Evolutionary conservation across 345 rosid genomes (phyloP), one percentile per base, ranked within the genome.

Genomic region (Ricinus communis): DNA sequence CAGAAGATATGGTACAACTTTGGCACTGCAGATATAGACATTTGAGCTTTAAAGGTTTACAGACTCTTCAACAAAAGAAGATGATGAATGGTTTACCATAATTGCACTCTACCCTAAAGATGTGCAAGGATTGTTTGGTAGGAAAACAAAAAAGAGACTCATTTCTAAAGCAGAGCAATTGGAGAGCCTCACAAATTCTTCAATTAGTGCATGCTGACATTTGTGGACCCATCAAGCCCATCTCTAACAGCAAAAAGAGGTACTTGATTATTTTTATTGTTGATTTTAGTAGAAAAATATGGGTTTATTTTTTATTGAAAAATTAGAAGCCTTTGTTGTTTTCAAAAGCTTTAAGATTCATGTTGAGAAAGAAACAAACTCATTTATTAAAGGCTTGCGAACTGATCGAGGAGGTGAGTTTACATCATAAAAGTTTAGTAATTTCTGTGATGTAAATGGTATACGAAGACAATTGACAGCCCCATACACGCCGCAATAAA

Each of bases 21-120:
- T 31, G 45, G 65, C 65, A 60, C 13, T 60, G 36, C 24, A 31
- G 65, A 36, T 60, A 60, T 60, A 45, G 25, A 19, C 46, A 60
- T n/a, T 60, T 60, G 46, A 60, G 65, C 13, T 36, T 31, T 36
- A 60, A 16, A 31, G 46, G 43, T 7, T 36, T 60, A 36, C 31
- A 36, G 12, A 60, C 41, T 19, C 65, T 60, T 18, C 46, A 60
- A 5, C 46, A 60, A 33, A 60, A 60, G 46, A 9, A 16, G 25
- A 60, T 60, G 46, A 45, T 33, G 24, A 4, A 60, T 60, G 65
- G 45, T 1, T 36, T 60, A 19, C 65, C 65, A 36, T 16, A 7
- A 18, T 24, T 60, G 0, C 5, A 33, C 13, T 2, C 65, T 16
- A 22, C 65, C 0, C 5, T 11, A 19, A 60, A 7, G 11, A 1